Evolutionary conservation across 345 rosid species (phyloP).

Genomic region (Lepidium sativum): DNA sequence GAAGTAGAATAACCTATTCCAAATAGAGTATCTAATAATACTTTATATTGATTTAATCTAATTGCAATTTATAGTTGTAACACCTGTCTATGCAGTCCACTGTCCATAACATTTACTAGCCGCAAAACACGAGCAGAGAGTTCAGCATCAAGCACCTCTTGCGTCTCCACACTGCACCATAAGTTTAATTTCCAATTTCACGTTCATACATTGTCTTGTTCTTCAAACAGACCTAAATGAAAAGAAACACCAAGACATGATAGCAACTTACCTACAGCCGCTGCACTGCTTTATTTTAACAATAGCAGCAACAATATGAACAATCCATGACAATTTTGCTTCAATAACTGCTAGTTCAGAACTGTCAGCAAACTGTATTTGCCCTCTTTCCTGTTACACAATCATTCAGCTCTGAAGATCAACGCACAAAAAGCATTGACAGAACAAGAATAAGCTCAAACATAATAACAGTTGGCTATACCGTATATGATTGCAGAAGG

Average conservation of each 20-base stretch:
- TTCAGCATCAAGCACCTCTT: conserved; percentile 96
- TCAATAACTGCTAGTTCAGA: conserved; percentile 74
- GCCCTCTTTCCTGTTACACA: conserved; percentile 70
- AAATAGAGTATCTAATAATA: background rate
- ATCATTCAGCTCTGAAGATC: conserved; percentile 9
- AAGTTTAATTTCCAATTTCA: conserved; percentile 2
- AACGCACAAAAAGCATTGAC: background rate
- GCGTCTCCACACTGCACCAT: conserved; percentile 76
- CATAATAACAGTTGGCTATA: conserved; percentile 27
- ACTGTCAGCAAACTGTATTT: conserved; percentile 46
- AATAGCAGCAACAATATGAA: conserved; percentile 92
- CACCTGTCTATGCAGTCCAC: conserved; percentile 89
- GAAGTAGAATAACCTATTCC: background rate
- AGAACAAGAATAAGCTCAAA: conserved; percentile 5
- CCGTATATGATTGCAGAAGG: conserved; percentile 85
- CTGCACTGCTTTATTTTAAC: conserved; percentile 80
- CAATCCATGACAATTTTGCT: conserved; percentile 95
- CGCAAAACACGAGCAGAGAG: conserved; percentile 97
- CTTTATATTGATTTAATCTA: background rate
- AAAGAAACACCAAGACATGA: conserved; percentile 1
- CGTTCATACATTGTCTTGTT: conserved; percentile 2
- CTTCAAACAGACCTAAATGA: conserved; percentile 10
- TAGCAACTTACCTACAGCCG: conserved; percentile 66
- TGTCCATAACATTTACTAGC: conserved; percentile 81
- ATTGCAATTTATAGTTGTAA: background rate